Conservation (phyloP, 2,329 filamentous ascomycete species). For the Xylaria sp. region DNA sequence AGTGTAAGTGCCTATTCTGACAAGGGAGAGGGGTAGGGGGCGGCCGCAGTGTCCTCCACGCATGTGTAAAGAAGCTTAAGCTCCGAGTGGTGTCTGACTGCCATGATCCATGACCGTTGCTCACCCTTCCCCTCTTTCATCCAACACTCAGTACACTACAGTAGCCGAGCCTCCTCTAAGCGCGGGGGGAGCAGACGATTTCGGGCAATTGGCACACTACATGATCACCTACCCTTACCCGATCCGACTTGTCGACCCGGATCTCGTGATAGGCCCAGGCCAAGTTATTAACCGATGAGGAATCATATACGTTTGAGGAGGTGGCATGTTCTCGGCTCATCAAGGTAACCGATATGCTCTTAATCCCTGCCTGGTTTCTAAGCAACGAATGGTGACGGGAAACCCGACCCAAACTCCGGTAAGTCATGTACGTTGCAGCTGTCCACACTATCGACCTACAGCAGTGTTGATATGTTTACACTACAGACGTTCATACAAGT, state of each 20-base stretch:
- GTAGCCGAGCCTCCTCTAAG: not conserved
- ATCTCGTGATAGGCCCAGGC: constrained; percentile 26
- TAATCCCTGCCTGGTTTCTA: not conserved
- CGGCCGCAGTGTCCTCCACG: not conserved
- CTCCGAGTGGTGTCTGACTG: constrained; percentile 21
- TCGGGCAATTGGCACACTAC: not conserved
- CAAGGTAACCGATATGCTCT: not conserved
- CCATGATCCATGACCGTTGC: constrained; percentile 24
- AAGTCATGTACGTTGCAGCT: not conserved
- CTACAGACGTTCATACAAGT: not conserved
- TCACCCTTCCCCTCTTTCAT: not conserved
- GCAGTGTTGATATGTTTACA: not conserved
- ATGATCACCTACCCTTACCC: constrained; percentile 21
- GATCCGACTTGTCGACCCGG: constrained; percentile 15
- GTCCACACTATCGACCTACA: not conserved
- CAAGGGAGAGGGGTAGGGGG: constrained; percentile 1
- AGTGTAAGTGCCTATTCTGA: not conserved
- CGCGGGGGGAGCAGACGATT: constrained; percentile 23
- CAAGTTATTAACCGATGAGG: constrained; percentile 22
- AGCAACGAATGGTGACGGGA: not conserved
- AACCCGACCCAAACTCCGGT: not conserved
- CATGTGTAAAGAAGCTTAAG: constrained; percentile 21
- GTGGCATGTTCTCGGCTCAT: constrained; percentile 1
- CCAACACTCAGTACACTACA: not conserved
- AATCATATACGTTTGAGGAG: constrained; percentile 3